These are phyloP conservation scores for Globisporangium sylvaticum DNA, from an alignment of 352 stramenopile genomes.

Conservation along the genomic window DNA sequence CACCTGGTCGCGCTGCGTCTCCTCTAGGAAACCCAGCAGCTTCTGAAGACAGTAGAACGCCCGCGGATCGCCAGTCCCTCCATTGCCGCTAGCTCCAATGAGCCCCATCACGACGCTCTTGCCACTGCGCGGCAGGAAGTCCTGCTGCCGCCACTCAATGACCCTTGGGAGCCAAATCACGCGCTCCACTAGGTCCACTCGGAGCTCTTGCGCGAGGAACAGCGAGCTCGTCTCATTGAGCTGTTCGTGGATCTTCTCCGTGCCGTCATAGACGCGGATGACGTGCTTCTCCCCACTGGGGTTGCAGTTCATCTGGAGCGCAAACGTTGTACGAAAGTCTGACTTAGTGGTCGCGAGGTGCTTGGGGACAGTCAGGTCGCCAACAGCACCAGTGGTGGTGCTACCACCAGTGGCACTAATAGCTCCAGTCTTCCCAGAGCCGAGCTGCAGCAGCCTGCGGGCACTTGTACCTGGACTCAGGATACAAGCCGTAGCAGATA, in stretches of 20 bases:
- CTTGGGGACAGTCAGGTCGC: constrained; percentile 21
- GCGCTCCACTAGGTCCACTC: constrained; percentile 31
- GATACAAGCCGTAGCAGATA: constrained; percentile 15
- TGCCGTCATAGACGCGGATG: constrained; percentile 71
- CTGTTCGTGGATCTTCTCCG: constrained; percentile 55
- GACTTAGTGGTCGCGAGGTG: constrained; percentile 27
- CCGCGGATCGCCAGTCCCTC: constrained; percentile 28
- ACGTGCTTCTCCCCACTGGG: constrained; percentile 19
- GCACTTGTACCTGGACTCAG: constrained; percentile 9
- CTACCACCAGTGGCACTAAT: constrained; percentile 13
- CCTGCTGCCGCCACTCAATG: constrained; percentile 55
- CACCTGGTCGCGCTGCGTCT: constrained; percentile 43
- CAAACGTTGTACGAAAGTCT: constrained; percentile 84
- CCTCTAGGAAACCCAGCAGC: constrained; percentile 55
- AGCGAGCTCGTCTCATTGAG: constrained; percentile 51
- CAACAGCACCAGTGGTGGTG: constrained; percentile 16
- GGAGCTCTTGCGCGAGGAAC: constrained; percentile 40
- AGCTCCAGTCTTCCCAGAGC: constrained; percentile 25
- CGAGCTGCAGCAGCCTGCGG: constrained; percentile 19
- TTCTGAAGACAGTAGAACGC: constrained; percentile 66
- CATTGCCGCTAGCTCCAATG: neutral
- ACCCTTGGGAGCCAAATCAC: constrained; percentile 53
- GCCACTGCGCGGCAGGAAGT: constrained; percentile 18
- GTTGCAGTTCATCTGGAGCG: constrained; percentile 73
- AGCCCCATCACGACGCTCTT: constrained; percentile 11